Percentiles rank a stretch among this genome's conserved stretches.
These are phyloP conservation scores for Fusarium sp. DNA, from an alignment of 2,329 filamentous ascomycete species.

Conservation along the genomic window DNA sequence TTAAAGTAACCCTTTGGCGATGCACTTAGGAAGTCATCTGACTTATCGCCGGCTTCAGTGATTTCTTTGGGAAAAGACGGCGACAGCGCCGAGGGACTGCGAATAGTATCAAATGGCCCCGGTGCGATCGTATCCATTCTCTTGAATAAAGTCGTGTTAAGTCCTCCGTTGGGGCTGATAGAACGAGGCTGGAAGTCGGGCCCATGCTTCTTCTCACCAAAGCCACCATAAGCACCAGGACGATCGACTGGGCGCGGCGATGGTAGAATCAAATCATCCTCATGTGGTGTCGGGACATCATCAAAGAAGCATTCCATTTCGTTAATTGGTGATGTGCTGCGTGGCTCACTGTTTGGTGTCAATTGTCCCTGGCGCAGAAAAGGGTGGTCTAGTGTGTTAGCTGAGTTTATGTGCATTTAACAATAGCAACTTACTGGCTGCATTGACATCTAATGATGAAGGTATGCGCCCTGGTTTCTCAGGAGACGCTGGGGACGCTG, in stretches of 20 bases:
- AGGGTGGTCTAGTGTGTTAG: constrained; percentile 57
- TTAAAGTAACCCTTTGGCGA: constrained; percentile 28
- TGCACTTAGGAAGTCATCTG: constrained; percentile 30
- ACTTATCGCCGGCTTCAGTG: constrained; percentile 20
- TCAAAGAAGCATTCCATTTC: constrained; percentile 55
- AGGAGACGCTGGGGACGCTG: constrained; percentile 33
- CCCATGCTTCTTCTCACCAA: constrained; percentile 47
- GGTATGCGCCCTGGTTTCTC: constrained; percentile 53
- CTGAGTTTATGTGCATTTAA: neutral
- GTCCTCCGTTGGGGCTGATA: constrained; percentile 31
- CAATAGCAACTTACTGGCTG: constrained; percentile 56
- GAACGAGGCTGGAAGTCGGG: constrained; percentile 36
- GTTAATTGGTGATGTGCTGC: constrained; percentile 66
- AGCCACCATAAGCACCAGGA: constrained; percentile 60
- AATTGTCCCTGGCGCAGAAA: constrained; percentile 65
- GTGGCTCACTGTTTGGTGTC: constrained; percentile 70
- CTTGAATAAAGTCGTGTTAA: constrained; percentile 57
- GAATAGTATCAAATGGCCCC: constrained; percentile 67
- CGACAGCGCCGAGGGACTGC: constrained; percentile 45
- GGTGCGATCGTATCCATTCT: constrained; percentile 72
- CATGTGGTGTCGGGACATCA: constrained; percentile 54
- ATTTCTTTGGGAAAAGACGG: constrained; percentile 45
- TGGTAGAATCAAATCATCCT: constrained; percentile 50
- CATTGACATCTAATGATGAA: constrained; percentile 59
- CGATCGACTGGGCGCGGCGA: constrained; percentile 49